Conservation (phyloP, 2,329 filamentous ascomycete species). For the Phaeophleospora eucalypticola region DNA sequence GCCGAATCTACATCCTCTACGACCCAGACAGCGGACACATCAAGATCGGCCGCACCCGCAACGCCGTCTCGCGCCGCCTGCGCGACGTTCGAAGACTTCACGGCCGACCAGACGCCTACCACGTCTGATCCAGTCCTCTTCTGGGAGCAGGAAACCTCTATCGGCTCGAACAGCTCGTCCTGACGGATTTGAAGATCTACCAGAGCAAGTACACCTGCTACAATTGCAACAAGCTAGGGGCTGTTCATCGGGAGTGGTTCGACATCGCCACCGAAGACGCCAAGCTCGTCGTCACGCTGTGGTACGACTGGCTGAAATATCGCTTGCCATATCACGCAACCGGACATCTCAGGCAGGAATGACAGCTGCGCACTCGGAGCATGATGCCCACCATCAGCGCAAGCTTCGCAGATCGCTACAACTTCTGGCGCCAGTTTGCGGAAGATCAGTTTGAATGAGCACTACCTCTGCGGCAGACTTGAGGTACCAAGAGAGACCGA, state of each 20-base stretch:
- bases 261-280: background rate
- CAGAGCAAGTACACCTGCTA: background rate
- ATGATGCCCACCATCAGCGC: background rate
- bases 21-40: background rate
- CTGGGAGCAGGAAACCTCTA: too few species aligned
- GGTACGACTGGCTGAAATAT: background rate
- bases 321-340: background rate
- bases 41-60: conserved; percentile 1
- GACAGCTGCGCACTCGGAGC: background rate
- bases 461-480: too few species aligned
- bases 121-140: too few species aligned
- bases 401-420: background rate
- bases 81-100: background rate
- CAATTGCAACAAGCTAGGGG: background rate
- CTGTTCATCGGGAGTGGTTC: background rate
- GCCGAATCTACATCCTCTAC: conserved; percentile 1
- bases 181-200: background rate
- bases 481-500: too few species aligned
- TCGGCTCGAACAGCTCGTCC: background rate
- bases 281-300: background rate
- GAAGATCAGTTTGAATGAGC: too few species aligned
- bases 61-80: background rate
- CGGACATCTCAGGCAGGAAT: background rate
- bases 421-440: background rate
- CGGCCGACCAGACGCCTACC: background rate